phyloP scores from a whole-genome alignment of 2,329 filamentous ascomycete species.

The Cladosporium sp. region DNA sequence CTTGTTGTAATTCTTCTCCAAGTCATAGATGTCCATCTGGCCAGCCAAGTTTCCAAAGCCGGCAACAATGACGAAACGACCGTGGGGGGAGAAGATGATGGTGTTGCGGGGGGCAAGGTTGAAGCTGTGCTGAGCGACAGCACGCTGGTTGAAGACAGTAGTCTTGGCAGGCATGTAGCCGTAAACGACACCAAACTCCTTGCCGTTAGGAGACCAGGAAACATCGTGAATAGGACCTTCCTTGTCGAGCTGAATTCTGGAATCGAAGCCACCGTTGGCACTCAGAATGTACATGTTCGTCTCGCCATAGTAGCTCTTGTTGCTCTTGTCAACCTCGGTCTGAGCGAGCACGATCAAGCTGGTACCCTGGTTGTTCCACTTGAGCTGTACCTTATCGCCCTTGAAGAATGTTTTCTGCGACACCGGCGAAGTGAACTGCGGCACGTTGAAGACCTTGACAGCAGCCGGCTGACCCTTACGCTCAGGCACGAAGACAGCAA shows the following conservation, averaged over 20 bases:
- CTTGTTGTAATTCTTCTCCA: conserved; percentile 90
- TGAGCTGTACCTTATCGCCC: conserved; percentile 96
- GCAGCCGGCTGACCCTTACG: conserved; percentile 87
- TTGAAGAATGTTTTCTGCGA: conserved; percentile 99
- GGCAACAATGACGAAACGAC: conserved; percentile 86
- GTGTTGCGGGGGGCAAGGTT: conserved; percentile 86
- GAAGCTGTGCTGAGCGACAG: conserved; percentile 76
- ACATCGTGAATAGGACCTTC: conserved; percentile 98
- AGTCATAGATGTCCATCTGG: conserved; percentile 95
- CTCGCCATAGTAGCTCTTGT: conserved; percentile 99
- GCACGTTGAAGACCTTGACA: conserved; percentile 91
- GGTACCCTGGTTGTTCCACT: conserved; percentile 92
- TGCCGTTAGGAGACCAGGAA: conserved; percentile 95
- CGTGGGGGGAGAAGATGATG: conserved; percentile 87
- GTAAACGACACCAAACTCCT: conserved; percentile 95
- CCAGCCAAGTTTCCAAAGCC: conserved; percentile 97
- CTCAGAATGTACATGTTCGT: conserved; percentile 94
- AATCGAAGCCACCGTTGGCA: conserved; percentile 86
- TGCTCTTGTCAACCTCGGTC: conserved; percentile 95
- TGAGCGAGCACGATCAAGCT: conserved; percentile 90
- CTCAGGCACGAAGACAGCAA: conserved; percentile 93
- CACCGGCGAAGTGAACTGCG: conserved; percentile 72
- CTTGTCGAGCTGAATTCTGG: conserved; percentile 75
- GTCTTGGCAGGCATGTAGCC: conserved; percentile 99
- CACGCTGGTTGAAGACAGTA: conserved; percentile 91